These are phyloP conservation scores for Candida incommunis DNA, from an alignment of 805 yeast genomes.

Conservation along the genomic window DNA sequence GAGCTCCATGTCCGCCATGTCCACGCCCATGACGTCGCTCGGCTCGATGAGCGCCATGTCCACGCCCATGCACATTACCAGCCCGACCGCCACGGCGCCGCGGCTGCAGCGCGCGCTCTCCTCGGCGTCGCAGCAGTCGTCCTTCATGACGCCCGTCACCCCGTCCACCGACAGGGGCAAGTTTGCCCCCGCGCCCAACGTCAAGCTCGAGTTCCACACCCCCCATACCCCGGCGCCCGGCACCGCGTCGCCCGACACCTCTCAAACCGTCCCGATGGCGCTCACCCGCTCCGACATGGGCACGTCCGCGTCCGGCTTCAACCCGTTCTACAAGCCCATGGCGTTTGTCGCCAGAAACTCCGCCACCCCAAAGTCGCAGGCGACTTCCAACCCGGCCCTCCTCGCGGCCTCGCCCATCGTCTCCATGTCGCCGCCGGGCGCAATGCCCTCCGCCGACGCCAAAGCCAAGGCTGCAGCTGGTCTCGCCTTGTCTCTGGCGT, in stretches of 20 bases:
- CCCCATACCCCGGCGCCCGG: not conserved
- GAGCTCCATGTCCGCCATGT: not conserved
- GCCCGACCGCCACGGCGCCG: not conserved
- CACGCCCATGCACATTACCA: not conserved
- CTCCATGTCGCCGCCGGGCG: not conserved
- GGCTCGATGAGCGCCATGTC: not conserved
- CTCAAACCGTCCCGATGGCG: not conserved
- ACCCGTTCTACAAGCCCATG: conserved; percentile 22
- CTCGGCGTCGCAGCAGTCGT: not conserved
- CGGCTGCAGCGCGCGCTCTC: not conserved
- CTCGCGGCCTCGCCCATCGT: not conserved
- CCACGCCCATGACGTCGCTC: not conserved
- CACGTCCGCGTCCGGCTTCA: conserved; percentile 13
- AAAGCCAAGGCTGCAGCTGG: conserved; percentile 1
- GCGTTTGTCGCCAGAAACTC: conserved; percentile 7
- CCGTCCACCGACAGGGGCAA: not conserved
- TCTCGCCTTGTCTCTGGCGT: conserved; percentile 1
- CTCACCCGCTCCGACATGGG: not conserved
- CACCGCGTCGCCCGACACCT: not conserved
- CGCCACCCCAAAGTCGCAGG: conserved; percentile 4
- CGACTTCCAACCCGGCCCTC: conserved; percentile 3
- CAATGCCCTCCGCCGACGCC: not conserved
- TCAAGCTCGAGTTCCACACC: not conserved
- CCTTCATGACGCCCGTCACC: not conserved
- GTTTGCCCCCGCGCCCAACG: not conserved